These are phyloP conservation scores for Daedaleopsis nitida DNA, from an alignment of 768 basidiomycete species.

Conservation along the genomic window DNA sequence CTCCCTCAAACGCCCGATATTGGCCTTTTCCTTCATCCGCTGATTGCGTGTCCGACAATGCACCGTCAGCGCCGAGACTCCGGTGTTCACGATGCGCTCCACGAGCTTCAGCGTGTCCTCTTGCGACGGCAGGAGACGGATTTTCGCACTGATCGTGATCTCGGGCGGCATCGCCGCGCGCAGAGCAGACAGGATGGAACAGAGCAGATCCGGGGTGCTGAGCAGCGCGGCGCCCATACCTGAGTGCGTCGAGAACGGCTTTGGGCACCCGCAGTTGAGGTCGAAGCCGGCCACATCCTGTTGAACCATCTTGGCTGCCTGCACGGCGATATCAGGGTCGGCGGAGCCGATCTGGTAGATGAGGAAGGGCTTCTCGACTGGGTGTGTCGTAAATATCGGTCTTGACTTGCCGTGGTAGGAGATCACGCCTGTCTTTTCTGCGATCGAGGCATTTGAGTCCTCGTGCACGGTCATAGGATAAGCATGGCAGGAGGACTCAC, in stretches of 20 bases:
- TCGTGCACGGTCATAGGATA: constrained; percentile 5
- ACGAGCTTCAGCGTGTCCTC: constrained; percentile 91
- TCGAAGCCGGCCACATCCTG: constrained; percentile 93
- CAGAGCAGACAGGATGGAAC: constrained; percentile 82
- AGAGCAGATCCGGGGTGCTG: constrained; percentile 87
- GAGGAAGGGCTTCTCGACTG: constrained; percentile 90
- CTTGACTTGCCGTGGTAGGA: constrained; percentile 83
- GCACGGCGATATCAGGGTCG: constrained; percentile 85
- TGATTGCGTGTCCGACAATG: constrained; percentile 94
- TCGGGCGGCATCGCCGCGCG: constrained; percentile 70
- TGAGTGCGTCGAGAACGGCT: constrained; percentile 89
- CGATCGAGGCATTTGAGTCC: neutral
- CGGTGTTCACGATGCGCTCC: constrained; percentile 82
- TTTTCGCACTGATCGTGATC: constrained; percentile 93
- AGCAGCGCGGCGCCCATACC: constrained; percentile 98
- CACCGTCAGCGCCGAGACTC: constrained; percentile 87
- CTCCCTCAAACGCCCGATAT: constrained; percentile 76
- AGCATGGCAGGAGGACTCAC: constrained; percentile 43
- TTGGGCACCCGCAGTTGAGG: constrained; percentile 97
- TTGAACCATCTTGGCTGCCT: constrained; percentile 85
- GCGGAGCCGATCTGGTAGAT: constrained; percentile 96
- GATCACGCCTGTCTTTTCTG: constrained; percentile 85
- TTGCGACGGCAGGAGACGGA: constrained; percentile 82
- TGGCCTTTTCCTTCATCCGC: constrained; percentile 79
- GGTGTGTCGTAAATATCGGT: constrained; percentile 91